These are phyloP conservation scores for Lactarius vividus DNA, from an alignment of 768 basidiomycete genomes.

Conservation along the genomic window DNA sequence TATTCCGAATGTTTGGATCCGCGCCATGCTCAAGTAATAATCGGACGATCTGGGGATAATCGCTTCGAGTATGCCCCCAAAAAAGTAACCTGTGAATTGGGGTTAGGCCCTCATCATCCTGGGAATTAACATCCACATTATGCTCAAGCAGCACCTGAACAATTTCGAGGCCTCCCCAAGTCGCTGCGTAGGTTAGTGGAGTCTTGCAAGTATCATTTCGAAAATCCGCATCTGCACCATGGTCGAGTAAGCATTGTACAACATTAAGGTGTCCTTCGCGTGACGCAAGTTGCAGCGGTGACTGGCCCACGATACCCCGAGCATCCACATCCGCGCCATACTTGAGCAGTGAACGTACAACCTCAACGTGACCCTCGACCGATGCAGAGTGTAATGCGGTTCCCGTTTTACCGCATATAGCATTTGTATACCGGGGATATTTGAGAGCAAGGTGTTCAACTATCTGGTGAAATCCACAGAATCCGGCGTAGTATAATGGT, in stretches of 20 bases:
- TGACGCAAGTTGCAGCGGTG: not conserved
- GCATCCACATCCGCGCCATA: not conserved
- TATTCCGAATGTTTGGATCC: not conserved
- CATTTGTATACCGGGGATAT: not conserved
- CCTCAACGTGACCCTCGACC: not conserved
- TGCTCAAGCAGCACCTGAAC: not conserved
- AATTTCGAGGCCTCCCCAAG: no score
- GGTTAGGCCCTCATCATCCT: rapidly evolving
- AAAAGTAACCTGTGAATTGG: no score
- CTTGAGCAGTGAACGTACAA: not conserved
- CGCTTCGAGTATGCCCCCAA: no score
- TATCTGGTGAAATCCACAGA: not conserved
- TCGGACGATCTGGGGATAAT: not conserved
- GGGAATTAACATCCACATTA: not conserved
- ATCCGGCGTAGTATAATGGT: not conserved
- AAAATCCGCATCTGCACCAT: no score
- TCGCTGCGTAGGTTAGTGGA: no score
- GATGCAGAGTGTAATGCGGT: not conserved
- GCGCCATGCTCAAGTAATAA: not conserved
- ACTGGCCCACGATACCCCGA: not conserved
- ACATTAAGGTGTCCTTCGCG: not conserved
- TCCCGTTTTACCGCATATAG: not conserved
- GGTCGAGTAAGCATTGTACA: not conserved
- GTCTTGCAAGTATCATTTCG: no score
- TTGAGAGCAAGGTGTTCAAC: not conserved